Conservation (phyloP, 2,329 filamentous ascomycete species). For the Alternaria ventricosa region DNA sequence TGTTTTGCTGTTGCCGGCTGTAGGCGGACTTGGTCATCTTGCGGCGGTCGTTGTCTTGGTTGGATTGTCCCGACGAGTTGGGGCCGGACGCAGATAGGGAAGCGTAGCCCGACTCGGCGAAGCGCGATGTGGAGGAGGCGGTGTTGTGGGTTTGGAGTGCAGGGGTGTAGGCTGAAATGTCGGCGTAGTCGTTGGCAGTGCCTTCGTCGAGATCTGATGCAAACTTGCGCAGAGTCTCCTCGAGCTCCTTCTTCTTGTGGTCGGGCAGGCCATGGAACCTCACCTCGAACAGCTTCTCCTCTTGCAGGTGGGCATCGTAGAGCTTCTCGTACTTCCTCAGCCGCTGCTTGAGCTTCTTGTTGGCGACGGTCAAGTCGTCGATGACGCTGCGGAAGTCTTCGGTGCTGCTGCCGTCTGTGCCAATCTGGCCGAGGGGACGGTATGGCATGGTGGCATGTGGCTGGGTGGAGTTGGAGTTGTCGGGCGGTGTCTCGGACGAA, state of each 20-base stretch:
- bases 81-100: conserved; percentile 63
- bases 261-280: conserved; percentile 76
- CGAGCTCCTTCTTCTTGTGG: conserved; percentile 77
- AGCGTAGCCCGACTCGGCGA: conserved; percentile 65
- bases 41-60: conserved; percentile 34
- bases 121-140: conserved; percentile 62
- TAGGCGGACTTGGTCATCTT: conserved; percentile 41
- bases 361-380: conserved; percentile 84
- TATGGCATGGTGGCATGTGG: conserved; percentile 32
- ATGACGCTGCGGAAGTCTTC: conserved; percentile 84
- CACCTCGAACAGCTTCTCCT: conserved; percentile 83
- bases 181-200: conserved; percentile 26
- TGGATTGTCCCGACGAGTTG: conserved; percentile 50
- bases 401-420: conserved; percentile 63
- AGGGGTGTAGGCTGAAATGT: conserved; percentile 48
- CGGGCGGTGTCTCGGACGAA: conserved; percentile 52
- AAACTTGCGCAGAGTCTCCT: conserved; percentile 75
- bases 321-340: conserved; percentile 73
- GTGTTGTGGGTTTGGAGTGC: conserved; percentile 63
- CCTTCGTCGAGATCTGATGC: conserved; percentile 65
- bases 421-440: conserved; percentile 50
- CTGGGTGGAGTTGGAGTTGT: conserved; percentile 23
- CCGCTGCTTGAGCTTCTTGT: conserved; percentile 77
- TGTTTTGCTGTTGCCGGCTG: conserved; percentile 56
- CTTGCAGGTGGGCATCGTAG: conserved; percentile 69